phyloP scores from a whole-genome alignment of 2,329 filamentous ascomycete genomes.

The Diaporthe velutina region DNA sequence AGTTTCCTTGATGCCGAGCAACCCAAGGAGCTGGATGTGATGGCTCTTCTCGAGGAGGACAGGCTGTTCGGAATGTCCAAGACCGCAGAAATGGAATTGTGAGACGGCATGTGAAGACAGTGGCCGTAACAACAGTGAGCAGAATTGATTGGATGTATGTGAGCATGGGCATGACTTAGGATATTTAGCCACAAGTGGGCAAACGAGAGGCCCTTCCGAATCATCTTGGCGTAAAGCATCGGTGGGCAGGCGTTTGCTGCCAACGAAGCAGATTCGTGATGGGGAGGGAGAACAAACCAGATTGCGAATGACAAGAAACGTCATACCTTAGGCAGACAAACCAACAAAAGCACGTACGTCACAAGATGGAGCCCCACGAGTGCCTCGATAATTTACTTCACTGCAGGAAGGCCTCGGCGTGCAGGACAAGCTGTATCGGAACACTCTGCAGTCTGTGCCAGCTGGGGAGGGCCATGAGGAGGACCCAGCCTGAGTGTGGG shows the following conservation, averaged over 20 bases:
- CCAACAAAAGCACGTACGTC: background rate
- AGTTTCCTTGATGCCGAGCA: conserved; percentile 58
- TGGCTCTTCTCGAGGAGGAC: conserved; percentile 45
- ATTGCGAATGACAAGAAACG: conserved; percentile 18
- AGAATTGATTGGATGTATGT: background rate
- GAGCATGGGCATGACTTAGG: background rate
- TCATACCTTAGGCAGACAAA: background rate
- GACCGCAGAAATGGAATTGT: conserved; percentile 36
- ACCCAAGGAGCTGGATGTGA: conserved; percentile 51
- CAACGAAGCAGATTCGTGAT: background rate
- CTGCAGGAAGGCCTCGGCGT: background rate
- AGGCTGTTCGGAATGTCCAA: conserved; percentile 37
- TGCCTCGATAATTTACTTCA: background rate
- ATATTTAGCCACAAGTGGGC: background rate
- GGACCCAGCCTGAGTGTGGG: background rate
- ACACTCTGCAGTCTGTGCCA: background rate
- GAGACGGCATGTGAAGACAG: background rate
- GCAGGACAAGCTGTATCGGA: background rate
- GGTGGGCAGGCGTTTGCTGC: conserved; percentile 1
- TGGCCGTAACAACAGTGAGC: too few relatives aligned
- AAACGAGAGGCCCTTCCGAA: background rate
- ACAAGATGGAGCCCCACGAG: background rate
- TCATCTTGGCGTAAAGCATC: background rate
- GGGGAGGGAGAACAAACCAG: background rate
- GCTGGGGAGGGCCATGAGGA: background rate